A percentile compares a stretch with the other conserved stretches of the same genome.
These are phyloP conservation scores for Avena atlantica DNA, from an alignment of 176 grass and related monocot species.

Conservation along the genomic window DNA sequence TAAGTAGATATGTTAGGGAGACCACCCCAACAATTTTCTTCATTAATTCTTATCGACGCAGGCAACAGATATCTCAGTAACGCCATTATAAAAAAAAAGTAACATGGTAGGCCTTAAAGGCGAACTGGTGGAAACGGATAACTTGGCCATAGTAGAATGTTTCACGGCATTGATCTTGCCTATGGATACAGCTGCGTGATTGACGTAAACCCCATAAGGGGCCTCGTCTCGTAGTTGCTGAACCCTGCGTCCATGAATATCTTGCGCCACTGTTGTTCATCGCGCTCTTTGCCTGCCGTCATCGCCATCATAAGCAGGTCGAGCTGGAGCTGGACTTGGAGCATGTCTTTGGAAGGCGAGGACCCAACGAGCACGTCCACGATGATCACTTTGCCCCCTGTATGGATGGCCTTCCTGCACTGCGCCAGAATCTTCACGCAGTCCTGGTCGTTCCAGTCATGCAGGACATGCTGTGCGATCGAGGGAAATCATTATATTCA, in stretches of 20 bases:
- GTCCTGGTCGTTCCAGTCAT: slow-evolving; percentile 50
- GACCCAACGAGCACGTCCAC: slow-evolving; percentile 2
- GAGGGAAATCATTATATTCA: not conserved
- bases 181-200: slow-evolving; percentile 48
- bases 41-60: too few relatives aligned
- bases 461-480: slow-evolving; percentile 33
- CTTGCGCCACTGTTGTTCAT: slow-evolving; percentile 45
- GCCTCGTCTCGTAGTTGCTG: slow-evolving; percentile 30
- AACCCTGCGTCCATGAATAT: slow-evolving; percentile 51
- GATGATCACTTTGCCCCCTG: slow-evolving; percentile 52
- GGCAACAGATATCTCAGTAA: too few relatives aligned
- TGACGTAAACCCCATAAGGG: slow-evolving; percentile 30
- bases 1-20: too few relatives aligned
- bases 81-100: too few relatives aligned
- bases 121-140: too few relatives aligned
- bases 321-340: slow-evolving; percentile 12
- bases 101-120: too few relatives aligned
- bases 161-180: not conserved
- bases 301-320: slow-evolving; percentile 53
- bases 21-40: too few relatives aligned
- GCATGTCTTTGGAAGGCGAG: not conserved
- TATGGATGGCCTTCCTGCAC: slow-evolving; percentile 44
- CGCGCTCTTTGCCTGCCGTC: slow-evolving; percentile 50
- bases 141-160: not conserved
- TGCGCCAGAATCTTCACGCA: slow-evolving; percentile 18